Evolutionary conservation across 208 protist genomes (phyloP).

Genomic region (Trypanosoma scelopori): DNA sequence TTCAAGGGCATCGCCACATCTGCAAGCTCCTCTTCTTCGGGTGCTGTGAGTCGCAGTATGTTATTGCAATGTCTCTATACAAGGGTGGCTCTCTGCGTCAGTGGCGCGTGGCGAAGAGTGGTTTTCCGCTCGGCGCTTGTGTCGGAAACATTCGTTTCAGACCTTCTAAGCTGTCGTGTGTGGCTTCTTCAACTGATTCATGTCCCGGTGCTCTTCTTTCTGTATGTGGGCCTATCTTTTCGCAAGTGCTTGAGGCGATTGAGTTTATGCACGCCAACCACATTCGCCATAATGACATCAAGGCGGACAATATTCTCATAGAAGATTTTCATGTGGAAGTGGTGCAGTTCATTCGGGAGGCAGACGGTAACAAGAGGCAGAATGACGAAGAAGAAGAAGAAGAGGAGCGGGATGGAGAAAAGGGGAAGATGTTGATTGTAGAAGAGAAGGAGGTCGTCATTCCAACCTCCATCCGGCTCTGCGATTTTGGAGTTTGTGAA

Average conservation of each 20-base stretch:
- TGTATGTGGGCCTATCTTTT: slow-evolving; percentile 57
- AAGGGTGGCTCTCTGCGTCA: slow-evolving; percentile 52
- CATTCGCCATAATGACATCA: slow-evolving; percentile 82
- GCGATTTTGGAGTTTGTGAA: slow-evolving; percentile 84
- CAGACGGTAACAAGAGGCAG: neutral
- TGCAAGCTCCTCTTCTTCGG: slow-evolving; percentile 63
- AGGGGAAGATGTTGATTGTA: neutral
- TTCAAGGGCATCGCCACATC: slow-evolving; percentile 64
- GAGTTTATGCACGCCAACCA: slow-evolving; percentile 48
- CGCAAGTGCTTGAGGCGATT: slow-evolving; percentile 70
- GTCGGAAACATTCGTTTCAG: neutral
- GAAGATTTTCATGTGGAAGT: slow-evolving; percentile 13
- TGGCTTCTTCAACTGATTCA: neutral
- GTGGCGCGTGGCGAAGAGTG: slow-evolving; percentile 55
- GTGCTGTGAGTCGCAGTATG: slow-evolving; percentile 64
- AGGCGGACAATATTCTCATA: slow-evolving; percentile 78
- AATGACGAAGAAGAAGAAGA: neutral
- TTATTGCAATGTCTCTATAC: slow-evolving; percentile 73
- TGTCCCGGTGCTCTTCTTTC: slow-evolving; percentile 22
- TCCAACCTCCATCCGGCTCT: slow-evolving; percentile 51
- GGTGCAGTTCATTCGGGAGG: neutral
- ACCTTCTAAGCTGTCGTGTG: neutral
- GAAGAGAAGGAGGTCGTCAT: slow-evolving; percentile 16
- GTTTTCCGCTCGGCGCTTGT: slow-evolving; percentile 3
- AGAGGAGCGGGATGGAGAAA: neutral